Evolutionary conservation across 495 filamentous ascomycete genomes (phyloP).

Genomic region (Aspergillus carlsbadensis): DNA sequence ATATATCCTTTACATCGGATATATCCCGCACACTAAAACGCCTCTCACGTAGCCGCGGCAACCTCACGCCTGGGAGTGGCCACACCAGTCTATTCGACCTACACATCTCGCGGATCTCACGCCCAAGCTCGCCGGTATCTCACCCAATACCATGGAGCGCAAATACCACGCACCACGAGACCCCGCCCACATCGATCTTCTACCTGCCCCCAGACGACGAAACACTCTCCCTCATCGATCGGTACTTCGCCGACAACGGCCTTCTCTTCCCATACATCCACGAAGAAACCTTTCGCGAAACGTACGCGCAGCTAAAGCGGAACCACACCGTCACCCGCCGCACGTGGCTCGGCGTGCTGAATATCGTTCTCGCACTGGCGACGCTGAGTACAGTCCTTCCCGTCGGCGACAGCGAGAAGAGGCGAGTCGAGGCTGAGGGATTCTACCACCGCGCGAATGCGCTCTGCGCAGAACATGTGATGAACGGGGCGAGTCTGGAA

Average conservation of each 20-base stretch:
- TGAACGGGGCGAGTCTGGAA: conserved; percentile 36
- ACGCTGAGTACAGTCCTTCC: conserved; percentile 48
- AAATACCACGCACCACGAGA: too few relatives aligned
- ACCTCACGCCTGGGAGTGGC: too few relatives aligned
- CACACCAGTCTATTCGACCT: too few relatives aligned
- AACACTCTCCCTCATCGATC: conserved; percentile 25
- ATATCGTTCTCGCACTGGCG: conserved; percentile 74
- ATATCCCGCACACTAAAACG: too few relatives aligned
- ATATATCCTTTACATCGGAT: too few relatives aligned
- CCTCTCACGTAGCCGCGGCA: too few relatives aligned
- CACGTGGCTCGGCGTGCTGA: conserved; percentile 66
- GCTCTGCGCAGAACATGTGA: conserved; percentile 31
- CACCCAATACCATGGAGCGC: too few relatives aligned
- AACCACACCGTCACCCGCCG: conserved; percentile 34
- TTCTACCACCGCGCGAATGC: conserved; percentile 37
- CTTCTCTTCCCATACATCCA: conserved; percentile 42
- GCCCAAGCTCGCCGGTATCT: too few relatives aligned
- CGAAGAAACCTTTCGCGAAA: conserved; percentile 33
- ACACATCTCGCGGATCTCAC: too few relatives aligned
- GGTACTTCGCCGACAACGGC: conserved; percentile 42
- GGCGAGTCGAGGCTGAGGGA: conserved; percentile 30
- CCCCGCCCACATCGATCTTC: conserved; percentile 8
- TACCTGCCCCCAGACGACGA: conserved; percentile 24
- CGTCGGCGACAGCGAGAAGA: conserved; percentile 22
- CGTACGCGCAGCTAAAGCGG: conserved; percentile 31